Percentiles rank a stretch among this genome's conserved stretches.
phyloP scores from a whole-genome alignment of 345 rosid genomes.

The Raphanus sativus region DNA sequence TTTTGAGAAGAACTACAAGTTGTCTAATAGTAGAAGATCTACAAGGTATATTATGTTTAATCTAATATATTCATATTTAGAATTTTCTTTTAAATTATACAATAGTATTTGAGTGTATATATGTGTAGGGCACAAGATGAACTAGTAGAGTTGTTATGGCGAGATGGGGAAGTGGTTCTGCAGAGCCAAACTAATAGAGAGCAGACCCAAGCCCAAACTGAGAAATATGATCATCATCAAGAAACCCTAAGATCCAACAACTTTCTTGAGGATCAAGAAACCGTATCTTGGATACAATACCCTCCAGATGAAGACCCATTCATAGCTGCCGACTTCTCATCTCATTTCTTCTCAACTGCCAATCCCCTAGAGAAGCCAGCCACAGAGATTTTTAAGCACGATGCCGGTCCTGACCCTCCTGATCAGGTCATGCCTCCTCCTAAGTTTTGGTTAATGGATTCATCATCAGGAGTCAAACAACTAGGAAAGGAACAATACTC shows the following conservation, averaged over 20 bases:
- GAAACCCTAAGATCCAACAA: slow-evolving; percentile 18
- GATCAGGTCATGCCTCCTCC: slow-evolving; percentile 51
- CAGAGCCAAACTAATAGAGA: slow-evolving; percentile 57
- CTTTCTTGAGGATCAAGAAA: slow-evolving; percentile 53
- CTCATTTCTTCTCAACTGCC: slow-evolving; percentile 42
- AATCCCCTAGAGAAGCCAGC: slow-evolving; percentile 17
- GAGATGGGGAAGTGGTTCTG: slow-evolving; percentile 62
- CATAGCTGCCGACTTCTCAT: slow-evolving; percentile 52
- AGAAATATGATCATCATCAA: slow-evolving; percentile 9
- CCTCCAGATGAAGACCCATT: slow-evolving; percentile 58
- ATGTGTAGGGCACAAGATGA: slow-evolving; percentile 54
- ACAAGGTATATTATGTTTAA: slow-evolving; percentile 38
- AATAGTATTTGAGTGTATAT: slow-evolving; percentile 6
- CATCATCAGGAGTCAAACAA: slow-evolving; percentile 24
- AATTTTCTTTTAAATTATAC: not conserved
- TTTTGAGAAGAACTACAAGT: slow-evolving; percentile 48
- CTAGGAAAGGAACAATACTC: slow-evolving; percentile 49
- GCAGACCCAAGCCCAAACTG: slow-evolving; percentile 18
- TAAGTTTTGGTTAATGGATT: slow-evolving; percentile 39
- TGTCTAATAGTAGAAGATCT: slow-evolving; percentile 42
- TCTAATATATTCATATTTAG: not conserved
- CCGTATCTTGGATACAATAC: slow-evolving; percentile 63
- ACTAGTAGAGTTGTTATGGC: slow-evolving; percentile 69
- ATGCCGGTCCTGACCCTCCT: slow-evolving; percentile 41
- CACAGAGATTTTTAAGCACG: slow-evolving; percentile 33